phyloP scores from a whole-genome alignment of 2,329 filamentous ascomycete species.

The Niveomyces coronatus region DNA sequence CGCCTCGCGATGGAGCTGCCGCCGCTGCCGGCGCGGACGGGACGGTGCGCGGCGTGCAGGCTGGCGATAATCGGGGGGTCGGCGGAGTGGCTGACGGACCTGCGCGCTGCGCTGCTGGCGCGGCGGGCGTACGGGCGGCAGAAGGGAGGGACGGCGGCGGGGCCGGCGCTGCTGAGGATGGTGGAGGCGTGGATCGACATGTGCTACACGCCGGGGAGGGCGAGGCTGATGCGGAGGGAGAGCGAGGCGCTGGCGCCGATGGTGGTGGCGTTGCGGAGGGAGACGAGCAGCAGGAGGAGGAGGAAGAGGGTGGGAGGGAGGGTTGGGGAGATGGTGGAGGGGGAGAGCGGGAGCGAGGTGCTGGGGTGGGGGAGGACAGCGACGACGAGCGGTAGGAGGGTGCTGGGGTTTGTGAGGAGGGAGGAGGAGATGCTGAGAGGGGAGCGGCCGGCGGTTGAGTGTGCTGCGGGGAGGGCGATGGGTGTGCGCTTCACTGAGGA shows the following conservation, averaged over 20 bases:
- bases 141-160: too few relatives aligned
- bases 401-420: neutral
- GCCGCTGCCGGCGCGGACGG: conserved; percentile 21
- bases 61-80: conserved; percentile 37
- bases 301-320: neutral
- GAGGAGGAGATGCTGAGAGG: neutral
- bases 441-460: neutral
- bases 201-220: neutral
- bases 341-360: neutral
- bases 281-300: neutral
- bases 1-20: neutral
- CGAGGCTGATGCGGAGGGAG: neutral
- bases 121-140: conserved; percentile 16
- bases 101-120: conserved; percentile 33
- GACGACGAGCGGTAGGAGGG: neutral
- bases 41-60: conserved; percentile 42
- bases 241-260: conserved; percentile 1
- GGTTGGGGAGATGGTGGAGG: too few relatives aligned
- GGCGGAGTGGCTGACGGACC: conserved; percentile 30
- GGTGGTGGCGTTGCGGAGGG: neutral
- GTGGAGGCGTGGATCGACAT: conserved; percentile 26
- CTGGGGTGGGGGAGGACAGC: neutral
- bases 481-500: neutral
- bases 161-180: conserved; percentile 22
- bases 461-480: neutral